Evolutionary conservation across 164 flowering plant species (phyloP), one percentile per base, ranked within the genome.

Genomic region (Vitis rotundifolia): DNA sequence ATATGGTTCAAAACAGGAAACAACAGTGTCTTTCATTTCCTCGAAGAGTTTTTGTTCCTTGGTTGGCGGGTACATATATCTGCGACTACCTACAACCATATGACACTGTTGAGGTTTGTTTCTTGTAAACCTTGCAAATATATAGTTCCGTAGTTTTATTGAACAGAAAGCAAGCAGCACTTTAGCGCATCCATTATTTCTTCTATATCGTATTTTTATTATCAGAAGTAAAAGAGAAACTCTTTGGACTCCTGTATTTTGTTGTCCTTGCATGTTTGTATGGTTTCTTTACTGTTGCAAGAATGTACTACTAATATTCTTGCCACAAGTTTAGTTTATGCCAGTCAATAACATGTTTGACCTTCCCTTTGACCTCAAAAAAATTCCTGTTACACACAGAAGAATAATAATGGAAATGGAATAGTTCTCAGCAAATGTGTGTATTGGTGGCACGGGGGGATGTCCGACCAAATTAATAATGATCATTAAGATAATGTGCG

Each of bases 31-130:
- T 91, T 64, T 47, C 83, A 70, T 82, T 95, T 77, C 99, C 93
- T 64, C 85, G 90, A 76, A 88, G 99, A 81, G 92, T 92, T 48
- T 87, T 95, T 63, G 70, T 89, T 68, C 99, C 99, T 37, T 95
- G 99, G 98, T 74, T 90, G 76, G 86, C 76, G 1, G 88, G 80
- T 54, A 73, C 82, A 66, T 87, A 72, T 60, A 81, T 91, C 68
- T 90, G 95, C 68, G 97, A 95, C 76, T 91, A 92, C 73, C 73
- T 95, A 64, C 94, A 85, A 70, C 79, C 94, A 55, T 86, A 87
- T 37, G 98, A 95, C 72, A 81, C 91, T 59, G 59, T 88, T 72
- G 92, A 92, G 97, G 97, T 94, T 16, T 66, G 88, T 80, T 37
- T 15, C 44, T 60, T 49, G 49, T 44, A 1, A 51, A 3, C 10